Evolutionary conservation across 2,329 filamentous ascomycete species (phyloP).

Genomic region (Xylaria multiplex): DNA sequence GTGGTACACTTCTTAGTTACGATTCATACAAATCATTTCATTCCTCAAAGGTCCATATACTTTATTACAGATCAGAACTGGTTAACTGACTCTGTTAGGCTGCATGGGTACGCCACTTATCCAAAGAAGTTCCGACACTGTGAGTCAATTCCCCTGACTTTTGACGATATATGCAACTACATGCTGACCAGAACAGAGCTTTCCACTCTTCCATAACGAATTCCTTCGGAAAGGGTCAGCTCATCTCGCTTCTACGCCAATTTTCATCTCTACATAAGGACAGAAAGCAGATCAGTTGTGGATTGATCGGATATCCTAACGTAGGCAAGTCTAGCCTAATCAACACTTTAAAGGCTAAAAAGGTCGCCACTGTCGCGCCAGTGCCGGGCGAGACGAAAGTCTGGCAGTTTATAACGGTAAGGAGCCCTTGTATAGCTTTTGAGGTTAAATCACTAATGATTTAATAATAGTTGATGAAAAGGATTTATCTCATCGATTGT

Average conservation of each 20-base stretch:
- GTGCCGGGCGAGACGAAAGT: conserved; percentile 97
- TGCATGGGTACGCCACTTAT: conserved; percentile 88
- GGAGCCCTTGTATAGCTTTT: no score
- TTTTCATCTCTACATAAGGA: conserved; percentile 90
- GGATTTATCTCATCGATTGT: conserved; percentile 93
- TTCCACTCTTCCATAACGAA: conserved; percentile 97
- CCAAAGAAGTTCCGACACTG: conserved; percentile 90
- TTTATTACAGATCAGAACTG: not conserved
- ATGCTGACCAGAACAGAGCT: conserved; percentile 55
- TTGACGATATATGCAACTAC: no score
- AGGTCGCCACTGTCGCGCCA: conserved; percentile 91
- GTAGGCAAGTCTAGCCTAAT: conserved; percentile 93
- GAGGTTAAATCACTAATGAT: no score
- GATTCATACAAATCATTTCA: conserved; percentile 80
- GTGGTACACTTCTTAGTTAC: conserved; percentile 98
- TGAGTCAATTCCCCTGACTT: no score
- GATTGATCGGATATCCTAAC: conserved; percentile 88
- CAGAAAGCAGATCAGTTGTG: conserved; percentile 93
- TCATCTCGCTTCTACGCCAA: conserved; percentile 91
- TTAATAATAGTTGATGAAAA: conserved; percentile 74
- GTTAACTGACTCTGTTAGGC: conserved; percentile 60
- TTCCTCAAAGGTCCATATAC: conserved; percentile 38
- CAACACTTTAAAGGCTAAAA: conserved; percentile 94
- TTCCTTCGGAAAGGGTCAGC: conserved; percentile 92
- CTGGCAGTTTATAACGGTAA: conserved; percentile 89